Evolutionary conservation across 768 basidiomycete genomes (phyloP).

Genomic region (Amanita rimosa): DNA sequence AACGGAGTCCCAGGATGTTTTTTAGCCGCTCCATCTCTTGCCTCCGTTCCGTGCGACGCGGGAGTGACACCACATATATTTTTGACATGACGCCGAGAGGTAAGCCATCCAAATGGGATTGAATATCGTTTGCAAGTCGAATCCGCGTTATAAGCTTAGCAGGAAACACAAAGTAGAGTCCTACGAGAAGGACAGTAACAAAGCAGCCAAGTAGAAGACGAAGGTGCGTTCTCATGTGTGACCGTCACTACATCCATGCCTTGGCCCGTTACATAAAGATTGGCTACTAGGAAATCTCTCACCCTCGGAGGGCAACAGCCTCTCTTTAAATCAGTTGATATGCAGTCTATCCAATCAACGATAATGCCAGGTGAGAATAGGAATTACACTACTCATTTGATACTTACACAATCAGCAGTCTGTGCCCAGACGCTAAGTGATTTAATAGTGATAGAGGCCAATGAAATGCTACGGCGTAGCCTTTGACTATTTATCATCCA

Average conservation of each 20-base stretch:
- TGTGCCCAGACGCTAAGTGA: too few species aligned
- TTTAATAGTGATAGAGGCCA: too few species aligned
- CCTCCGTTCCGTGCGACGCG: constrained; percentile 41
- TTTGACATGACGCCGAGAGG: constrained; percentile 27
- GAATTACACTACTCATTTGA: too few species aligned
- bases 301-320: too few species aligned
- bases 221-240: not conserved
- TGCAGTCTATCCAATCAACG: not conserved
- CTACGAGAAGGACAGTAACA: not conserved
- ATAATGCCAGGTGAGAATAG: not conserved
- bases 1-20: constrained; percentile 31
- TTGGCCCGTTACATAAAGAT: too few species aligned
- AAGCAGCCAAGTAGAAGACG: not conserved
- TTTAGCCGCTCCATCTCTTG: constrained; percentile 46
- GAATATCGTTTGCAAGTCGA: not conserved
- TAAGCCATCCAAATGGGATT: not conserved
- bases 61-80: constrained; percentile 52
- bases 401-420: too few species aligned
- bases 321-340: not conserved
- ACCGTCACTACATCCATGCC: too few species aligned
- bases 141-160: not conserved
- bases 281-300: too few species aligned
- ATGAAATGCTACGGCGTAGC: too few species aligned
- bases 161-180: not conserved
- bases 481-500: too few species aligned